phyloP scores from a whole-genome alignment of 176 grass and related monocot genomes.

The Cenchrus purpureus region DNA sequence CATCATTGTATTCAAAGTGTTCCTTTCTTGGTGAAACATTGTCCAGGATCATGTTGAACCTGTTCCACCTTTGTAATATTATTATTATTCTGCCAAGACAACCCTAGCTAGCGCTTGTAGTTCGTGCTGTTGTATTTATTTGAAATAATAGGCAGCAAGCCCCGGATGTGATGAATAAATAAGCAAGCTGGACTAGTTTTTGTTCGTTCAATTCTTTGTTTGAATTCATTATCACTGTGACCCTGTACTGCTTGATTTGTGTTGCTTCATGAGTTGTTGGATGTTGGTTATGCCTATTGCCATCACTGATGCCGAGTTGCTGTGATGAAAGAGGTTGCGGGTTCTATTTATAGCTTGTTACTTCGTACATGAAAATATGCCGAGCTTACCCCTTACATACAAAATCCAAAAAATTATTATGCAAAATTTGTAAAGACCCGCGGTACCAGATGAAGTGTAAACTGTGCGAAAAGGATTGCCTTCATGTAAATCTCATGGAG shows the following conservation, averaged over 20 bases:
- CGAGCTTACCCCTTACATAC: not conserved
- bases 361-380: not conserved
- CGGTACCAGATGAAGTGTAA: not conserved
- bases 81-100: slow-evolving; percentile 1
- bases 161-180: slow-evolving; percentile 21
- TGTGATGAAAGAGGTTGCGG: not conserved
- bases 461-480: not conserved
- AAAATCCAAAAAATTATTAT: not conserved
- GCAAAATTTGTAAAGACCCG: not conserved
- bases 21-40: slow-evolving; percentile 8
- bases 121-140: slow-evolving; percentile 43
- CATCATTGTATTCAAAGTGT: slow-evolving; percentile 24
- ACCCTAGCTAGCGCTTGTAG: slow-evolving; percentile 29
- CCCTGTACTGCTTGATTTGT: not conserved
- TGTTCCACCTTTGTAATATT: slow-evolving; percentile 31
- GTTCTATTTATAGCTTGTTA: not conserved
- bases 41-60: slow-evolving; percentile 5
- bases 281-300: not conserved
- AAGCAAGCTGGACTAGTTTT: slow-evolving; percentile 19
- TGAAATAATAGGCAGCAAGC: slow-evolving; percentile 44
- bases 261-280: not conserved
- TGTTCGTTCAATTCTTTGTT: not conserved
- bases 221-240: not conserved
- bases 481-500: not conserved
- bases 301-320: not conserved